Conservation (phyloP, 2,329 filamentous ascomycete species). For the Aureobasidium sp. region DNA sequence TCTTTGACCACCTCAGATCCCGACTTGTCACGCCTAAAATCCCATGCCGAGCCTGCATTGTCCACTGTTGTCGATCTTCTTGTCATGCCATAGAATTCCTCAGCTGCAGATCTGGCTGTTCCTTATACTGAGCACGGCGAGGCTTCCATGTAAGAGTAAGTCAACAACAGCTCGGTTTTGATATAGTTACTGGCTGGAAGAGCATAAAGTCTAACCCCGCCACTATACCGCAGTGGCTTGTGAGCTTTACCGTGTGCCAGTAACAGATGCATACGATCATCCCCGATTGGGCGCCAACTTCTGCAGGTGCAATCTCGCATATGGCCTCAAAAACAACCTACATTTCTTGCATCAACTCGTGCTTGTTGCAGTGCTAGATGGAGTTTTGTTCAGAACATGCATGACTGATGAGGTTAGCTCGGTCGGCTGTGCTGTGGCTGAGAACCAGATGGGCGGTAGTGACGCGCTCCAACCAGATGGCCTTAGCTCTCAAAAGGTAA, state of each 20-base stretch:
- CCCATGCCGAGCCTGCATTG: not conserved
- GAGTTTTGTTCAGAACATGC: not conserved
- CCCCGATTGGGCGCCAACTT: not conserved
- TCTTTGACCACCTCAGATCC: not conserved
- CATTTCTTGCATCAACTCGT: not conserved
- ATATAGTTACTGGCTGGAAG: not conserved
- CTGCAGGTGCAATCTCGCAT: too few relatives aligned
- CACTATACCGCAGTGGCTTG: constrained; percentile 2
- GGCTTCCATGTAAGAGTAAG: not conserved
- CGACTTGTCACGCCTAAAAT: not conserved
- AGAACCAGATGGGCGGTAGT: not conserved
- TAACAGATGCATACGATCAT: not conserved
- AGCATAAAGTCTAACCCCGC: not conserved
- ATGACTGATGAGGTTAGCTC: not conserved
- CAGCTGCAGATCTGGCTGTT: not conserved
- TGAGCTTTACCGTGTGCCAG: not conserved
- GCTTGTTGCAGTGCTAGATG: not conserved
- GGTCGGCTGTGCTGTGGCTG: not conserved
- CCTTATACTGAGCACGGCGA: too few relatives aligned
- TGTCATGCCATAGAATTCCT: not conserved
- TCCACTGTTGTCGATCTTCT: not conserved
- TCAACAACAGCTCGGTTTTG: not conserved
- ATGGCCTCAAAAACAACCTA: not conserved
- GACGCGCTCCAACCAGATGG: not conserved
- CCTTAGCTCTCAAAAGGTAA: not conserved